A percentile compares a stretch with the other conserved stretches of the same genome.
Conservation (phyloP, 2,329 filamentous ascomycete species). For the Penicillium brasilianum region DNA sequence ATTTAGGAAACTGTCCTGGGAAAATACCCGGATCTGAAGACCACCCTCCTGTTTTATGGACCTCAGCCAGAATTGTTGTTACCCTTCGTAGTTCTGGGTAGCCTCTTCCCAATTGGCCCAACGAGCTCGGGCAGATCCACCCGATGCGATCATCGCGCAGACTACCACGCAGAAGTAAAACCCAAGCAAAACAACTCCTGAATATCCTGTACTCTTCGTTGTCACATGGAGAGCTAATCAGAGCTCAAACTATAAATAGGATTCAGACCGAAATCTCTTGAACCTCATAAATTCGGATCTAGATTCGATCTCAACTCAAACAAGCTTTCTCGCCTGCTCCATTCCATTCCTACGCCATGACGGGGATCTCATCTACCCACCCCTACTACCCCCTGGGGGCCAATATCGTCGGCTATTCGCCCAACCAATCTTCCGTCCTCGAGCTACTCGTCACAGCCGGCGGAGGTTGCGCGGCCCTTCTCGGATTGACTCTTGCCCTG, state of each 20-base stretch:
- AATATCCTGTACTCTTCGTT: not conserved
- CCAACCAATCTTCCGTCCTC: constrained; percentile 67
- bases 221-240: not conserved
- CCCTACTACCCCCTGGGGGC: constrained; percentile 74
- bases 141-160: not conserved
- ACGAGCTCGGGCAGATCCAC: constrained; percentile 13
- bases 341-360: constrained; percentile 8
- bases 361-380: constrained; percentile 49
- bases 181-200: constrained; percentile 8
- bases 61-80: not conserved
- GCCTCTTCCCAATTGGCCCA: constrained; percentile 12
- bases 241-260: not conserved
- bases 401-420: constrained; percentile 65
- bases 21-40: too few species aligned
- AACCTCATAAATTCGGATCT: not conserved
- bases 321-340: constrained; percentile 14
- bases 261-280: not conserved
- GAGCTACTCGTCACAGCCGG: constrained; percentile 66
- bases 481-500: constrained; percentile 61
- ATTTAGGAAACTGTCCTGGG: too few species aligned
- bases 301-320: not conserved
- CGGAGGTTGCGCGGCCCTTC: constrained; percentile 60
- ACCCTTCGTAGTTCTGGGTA: not conserved
- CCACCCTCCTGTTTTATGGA: too few species aligned
- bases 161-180: not conserved